Conservation (phyloP, 2,329 filamentous ascomycete species). For the Fusarium sp. region DNA sequence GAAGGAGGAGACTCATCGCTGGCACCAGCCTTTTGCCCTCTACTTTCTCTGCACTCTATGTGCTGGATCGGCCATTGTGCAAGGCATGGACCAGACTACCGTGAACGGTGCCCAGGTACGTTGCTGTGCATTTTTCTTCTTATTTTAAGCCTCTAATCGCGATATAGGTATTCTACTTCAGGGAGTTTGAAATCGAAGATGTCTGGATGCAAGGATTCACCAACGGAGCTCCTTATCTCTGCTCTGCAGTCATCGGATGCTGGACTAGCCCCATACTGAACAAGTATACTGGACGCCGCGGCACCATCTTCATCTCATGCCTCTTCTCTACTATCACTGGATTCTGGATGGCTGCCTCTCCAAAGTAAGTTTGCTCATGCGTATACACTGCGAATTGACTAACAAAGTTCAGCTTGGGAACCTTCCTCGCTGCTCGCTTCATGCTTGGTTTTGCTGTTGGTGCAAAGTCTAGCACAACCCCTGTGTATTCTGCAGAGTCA, state of each 20-base stretch:
- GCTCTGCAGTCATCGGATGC: conserved; percentile 56
- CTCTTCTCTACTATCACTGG: conserved; percentile 61
- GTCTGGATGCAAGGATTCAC: conserved; percentile 63
- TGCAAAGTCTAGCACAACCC: conserved; percentile 51
- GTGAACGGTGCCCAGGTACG: conserved; percentile 71
- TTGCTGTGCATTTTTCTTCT: conserved; percentile 46
- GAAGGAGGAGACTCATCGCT: conserved; percentile 47
- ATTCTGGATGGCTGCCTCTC: conserved; percentile 66
- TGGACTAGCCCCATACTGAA: conserved; percentile 61
- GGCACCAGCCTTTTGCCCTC: conserved; percentile 49
- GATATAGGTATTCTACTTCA: conserved; percentile 50
- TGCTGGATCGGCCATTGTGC: conserved; percentile 65
- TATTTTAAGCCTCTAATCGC: not conserved
- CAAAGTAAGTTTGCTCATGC: conserved; percentile 59
- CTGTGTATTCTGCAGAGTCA: conserved; percentile 52
- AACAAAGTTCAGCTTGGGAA: conserved; percentile 11
- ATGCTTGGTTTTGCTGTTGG: conserved; percentile 53
- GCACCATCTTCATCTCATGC: conserved; percentile 73
- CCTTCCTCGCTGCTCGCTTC: conserved; percentile 50
- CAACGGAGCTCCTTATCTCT: conserved; percentile 66
- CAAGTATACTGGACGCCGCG: conserved; percentile 69
- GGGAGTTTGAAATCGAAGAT: conserved; percentile 50
- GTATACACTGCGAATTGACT: fast-evolving
- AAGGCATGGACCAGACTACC: conserved; percentile 74
- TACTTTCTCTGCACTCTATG: conserved; percentile 53